A percentile compares a stretch with the other conserved stretches of the same genome.
Evolutionary conservation across 371 early-diverging fungal genomes (phyloP).

Genomic region (Apophysomyces ossiformis): DNA sequence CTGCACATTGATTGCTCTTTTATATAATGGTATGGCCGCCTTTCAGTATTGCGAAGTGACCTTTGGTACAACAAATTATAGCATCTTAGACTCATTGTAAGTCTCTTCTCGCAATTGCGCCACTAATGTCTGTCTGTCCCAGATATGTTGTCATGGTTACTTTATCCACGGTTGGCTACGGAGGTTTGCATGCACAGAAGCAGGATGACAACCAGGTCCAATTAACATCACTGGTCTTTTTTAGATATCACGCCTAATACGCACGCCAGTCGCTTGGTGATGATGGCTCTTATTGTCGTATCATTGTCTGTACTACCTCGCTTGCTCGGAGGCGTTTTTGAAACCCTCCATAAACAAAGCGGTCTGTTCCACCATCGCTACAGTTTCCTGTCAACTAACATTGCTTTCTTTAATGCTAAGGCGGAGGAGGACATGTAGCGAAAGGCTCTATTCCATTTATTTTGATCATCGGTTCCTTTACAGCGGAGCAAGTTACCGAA

Average conservation of each 20-base stretch:
- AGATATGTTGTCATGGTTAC: conserved; percentile 71
- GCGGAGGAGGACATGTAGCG: conserved; percentile 51
- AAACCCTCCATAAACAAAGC: conserved; percentile 57
- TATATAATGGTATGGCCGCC: conserved; percentile 73
- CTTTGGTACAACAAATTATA: conserved; percentile 56
- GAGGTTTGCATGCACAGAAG: conserved; percentile 36
- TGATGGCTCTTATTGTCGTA: conserved; percentile 71
- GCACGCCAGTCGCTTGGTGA: conserved; percentile 62
- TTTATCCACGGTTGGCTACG: conserved; percentile 82
- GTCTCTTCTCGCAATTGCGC: not conserved
- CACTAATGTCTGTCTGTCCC: no score
- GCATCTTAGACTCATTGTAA: conserved; percentile 55
- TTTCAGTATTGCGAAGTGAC: conserved; percentile 73
- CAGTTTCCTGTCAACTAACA: not conserved
- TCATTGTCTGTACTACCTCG: conserved; percentile 68
- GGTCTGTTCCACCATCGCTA: conserved; percentile 27
- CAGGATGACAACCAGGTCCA: not conserved
- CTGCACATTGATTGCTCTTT: conserved; percentile 62
- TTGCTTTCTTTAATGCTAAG: conserved; percentile 12
- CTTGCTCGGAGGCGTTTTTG: conserved; percentile 59
- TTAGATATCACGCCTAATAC: conserved; percentile 73
- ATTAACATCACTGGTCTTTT: not conserved
- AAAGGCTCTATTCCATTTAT: conserved; percentile 60
- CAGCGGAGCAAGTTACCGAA: conserved; percentile 56
- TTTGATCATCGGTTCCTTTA: conserved; percentile 68